Evolutionary conservation across 345 rosid genomes (phyloP).

Genomic region (Eucalyptus pauciflora): DNA sequence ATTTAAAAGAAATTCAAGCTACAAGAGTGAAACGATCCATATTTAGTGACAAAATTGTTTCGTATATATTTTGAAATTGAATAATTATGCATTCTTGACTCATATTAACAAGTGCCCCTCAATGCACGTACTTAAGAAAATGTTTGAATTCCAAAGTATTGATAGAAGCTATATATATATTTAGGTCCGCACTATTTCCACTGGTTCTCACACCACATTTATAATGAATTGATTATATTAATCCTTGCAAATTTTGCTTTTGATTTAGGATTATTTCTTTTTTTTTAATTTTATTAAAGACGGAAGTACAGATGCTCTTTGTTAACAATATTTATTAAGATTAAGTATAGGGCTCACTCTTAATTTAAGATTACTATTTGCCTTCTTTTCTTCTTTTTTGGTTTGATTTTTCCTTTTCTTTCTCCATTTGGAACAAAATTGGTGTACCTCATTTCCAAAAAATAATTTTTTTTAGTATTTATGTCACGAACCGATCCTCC

Average conservation of each 20-base stretch:
- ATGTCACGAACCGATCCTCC: too few species aligned
- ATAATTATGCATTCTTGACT: neutral
- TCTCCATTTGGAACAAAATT: neutral
- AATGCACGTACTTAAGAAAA: neutral
- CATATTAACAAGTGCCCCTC: neutral
- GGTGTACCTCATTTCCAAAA: neutral
- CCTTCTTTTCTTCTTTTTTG: neutral
- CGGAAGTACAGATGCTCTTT: neutral
- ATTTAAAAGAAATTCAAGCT: neutral
- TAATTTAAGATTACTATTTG: neutral
- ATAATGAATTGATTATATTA: neutral
- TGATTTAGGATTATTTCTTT: neutral
- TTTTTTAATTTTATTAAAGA: too few species aligned
- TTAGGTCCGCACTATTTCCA: neutral
- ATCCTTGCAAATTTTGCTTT: neutral
- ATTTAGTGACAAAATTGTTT: neutral
- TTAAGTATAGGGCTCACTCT: neutral
- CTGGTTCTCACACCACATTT: neutral
- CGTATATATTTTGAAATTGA: neutral
- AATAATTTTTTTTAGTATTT: neutral
- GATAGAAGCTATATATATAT: neutral
- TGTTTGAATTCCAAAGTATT: neutral
- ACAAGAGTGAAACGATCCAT: neutral
- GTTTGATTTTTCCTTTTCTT: neutral
- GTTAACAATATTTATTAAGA: too few species aligned